Evolutionary conservation across 1,284 basidiomycete species (phyloP), one percentile per base, ranked within the genome.

Genomic region (Phylloboletellus chloephorus): DNA sequence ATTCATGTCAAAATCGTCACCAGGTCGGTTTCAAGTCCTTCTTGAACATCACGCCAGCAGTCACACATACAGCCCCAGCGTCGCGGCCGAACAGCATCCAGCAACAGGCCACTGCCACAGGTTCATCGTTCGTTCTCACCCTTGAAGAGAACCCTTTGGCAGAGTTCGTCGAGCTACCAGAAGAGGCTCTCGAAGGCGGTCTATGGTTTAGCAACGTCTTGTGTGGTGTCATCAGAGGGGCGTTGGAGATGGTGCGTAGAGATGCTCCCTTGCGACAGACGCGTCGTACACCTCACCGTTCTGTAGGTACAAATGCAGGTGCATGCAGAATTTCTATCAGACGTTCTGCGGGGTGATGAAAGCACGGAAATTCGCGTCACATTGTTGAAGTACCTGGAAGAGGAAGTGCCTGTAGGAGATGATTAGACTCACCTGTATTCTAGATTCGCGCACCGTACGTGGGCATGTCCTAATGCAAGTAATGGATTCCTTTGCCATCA

Each of bases 1-100:
- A 16, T 15, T 38, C 38, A 43, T 19, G 16, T 9, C n/a, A 16
- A 33, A 12, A 29, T 29, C 12, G 10, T 21, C 7, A 3, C 7
- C 31, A 53, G 89, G 88, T 98, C 52, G 96, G 93, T n/a, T 98
- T 98, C 76, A 97, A 97, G 66, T 86, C 92, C 10, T 98, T 98
- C 65, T 71, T 99, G 41, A 97, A 97, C 62, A 88, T 98, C 52
- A 84, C 87, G 0, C 96, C 96, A 0, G 73, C 69, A 20, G 76
- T 98, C 36, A 77, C 82, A 7, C 91, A 95, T 53, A 67, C 73
- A 9, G 64, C 64, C 21, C 68, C 73, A 2, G 63, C 73, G 9
- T 58, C 67, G 35, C 66, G 69, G 48, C 67, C 68, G 19, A 69
- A 64, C 39, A 72, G 68, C 41, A 55, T 54, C 10, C 51, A 60